Conservation (phyloP, 371 early-diverging fungal genomes). For the Coelomomyces lativittatus region DNA sequence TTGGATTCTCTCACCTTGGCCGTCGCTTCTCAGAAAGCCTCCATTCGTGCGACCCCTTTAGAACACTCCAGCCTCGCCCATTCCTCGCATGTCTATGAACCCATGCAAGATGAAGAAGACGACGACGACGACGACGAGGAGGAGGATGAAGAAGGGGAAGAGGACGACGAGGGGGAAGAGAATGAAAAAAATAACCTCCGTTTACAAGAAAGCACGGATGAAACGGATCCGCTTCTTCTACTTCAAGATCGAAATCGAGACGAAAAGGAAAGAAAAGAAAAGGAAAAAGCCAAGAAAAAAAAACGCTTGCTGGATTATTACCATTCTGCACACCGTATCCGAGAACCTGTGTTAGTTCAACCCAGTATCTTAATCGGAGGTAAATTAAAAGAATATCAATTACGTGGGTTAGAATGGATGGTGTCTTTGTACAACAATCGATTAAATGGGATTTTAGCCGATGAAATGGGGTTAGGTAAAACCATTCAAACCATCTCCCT, state of each 20-base stretch:
- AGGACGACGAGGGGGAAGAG: slow-evolving; percentile 33
- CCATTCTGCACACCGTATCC: slow-evolving; percentile 59
- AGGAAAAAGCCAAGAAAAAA: slow-evolving; percentile 15
- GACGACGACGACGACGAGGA: not conserved
- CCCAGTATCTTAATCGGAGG: slow-evolving; percentile 68
- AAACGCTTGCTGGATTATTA: slow-evolving; percentile 62
- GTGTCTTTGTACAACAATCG: slow-evolving; percentile 87
- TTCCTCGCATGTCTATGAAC: not conserved
- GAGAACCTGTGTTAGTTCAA: slow-evolving; percentile 56
- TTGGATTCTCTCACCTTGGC: slow-evolving; percentile 57
- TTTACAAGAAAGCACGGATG: not conserved
- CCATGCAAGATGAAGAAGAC: not conserved
- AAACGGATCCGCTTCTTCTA: not conserved
- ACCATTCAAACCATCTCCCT: slow-evolving; percentile 96
- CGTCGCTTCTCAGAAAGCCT: slow-evolving; percentile 47
- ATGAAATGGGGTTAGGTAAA: slow-evolving; percentile 95
- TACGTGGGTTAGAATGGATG: slow-evolving; percentile 98
- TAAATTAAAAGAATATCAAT: slow-evolving; percentile 84
- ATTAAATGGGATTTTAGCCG: slow-evolving; percentile 93
- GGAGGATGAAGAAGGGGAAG: slow-evolving; percentile 5
- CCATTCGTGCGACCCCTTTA: not conserved
- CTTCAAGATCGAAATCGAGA: slow-evolving; percentile 7
- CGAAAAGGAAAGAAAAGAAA: slow-evolving; percentile 24
- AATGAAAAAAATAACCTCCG: slow-evolving; percentile 8
- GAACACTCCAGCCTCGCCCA: not conserved